A percentile compares a stretch with the other conserved stretches of the same genome.
These are phyloP conservation scores for Coniochaeta hoffmannii DNA, from an alignment of 2,329 filamentous ascomycete species.

Conservation along the genomic window DNA sequence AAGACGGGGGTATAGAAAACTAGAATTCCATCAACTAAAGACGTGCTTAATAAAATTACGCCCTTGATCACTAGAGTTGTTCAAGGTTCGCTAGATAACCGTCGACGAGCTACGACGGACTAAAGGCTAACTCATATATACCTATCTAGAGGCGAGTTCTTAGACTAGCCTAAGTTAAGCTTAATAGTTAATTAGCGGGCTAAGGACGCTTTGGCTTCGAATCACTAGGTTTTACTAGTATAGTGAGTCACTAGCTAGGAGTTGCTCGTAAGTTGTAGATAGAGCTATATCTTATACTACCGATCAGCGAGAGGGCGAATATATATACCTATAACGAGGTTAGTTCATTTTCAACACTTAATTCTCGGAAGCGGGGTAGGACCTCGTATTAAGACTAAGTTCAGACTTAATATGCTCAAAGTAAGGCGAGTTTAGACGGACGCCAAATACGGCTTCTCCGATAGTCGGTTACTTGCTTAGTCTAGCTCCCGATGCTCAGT, in stretches of 20 bases:
- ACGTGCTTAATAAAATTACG: background rate
- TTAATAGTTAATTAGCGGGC: background rate
- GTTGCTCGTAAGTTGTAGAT: background rate
- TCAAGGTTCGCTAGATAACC: background rate
- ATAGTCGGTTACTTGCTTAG: constrained; percentile 2
- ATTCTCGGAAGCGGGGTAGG: background rate
- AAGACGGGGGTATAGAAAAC: background rate
- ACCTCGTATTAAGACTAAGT: background rate
- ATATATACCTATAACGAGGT: background rate
- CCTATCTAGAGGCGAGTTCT: background rate
- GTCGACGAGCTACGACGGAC: background rate
- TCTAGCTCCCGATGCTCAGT: constrained; percentile 1
- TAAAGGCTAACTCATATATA: background rate
- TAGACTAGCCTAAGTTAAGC: background rate
- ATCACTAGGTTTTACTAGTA: too few relatives aligned
- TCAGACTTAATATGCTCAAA: background rate
- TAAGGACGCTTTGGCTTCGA: background rate
- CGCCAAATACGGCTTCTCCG: background rate
- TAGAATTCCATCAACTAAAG: background rate
- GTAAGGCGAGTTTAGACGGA: background rate
- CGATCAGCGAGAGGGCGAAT: too few relatives aligned
- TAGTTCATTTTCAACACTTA: background rate
- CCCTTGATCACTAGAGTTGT: background rate
- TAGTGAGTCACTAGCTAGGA: background rate
- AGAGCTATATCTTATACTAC: background rate